Percentiles rank a stretch among this genome's conserved stretches.
phyloP scores from a whole-genome alignment of 108 stramenopile species.

The Asterionellopsis glacialis region DNA sequence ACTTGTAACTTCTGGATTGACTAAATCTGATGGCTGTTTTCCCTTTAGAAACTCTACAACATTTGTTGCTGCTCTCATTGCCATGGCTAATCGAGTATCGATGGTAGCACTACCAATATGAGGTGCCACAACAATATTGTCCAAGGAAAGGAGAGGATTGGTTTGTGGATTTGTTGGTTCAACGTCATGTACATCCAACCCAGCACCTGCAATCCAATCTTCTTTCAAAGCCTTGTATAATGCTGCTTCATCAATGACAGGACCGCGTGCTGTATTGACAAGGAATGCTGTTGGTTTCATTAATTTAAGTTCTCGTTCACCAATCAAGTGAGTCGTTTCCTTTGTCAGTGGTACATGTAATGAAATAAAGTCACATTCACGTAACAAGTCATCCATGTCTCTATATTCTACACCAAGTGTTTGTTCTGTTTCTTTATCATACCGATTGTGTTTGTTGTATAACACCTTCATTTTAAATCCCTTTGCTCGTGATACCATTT shows the following conservation, averaged over 20 bases:
- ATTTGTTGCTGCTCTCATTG: constrained; percentile 54
- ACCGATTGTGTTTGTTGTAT: too few relatives aligned
- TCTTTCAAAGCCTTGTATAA: constrained; percentile 39
- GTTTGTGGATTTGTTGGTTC: constrained; percentile 27
- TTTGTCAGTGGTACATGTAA: constrained; percentile 60
- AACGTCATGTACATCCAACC: constrained; percentile 40
- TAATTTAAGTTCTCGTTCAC: constrained; percentile 38
- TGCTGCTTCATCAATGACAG: constrained; percentile 56
- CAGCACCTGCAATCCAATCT: constrained; percentile 50
- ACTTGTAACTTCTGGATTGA: too few relatives aligned
- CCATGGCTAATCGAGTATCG: constrained; percentile 48
- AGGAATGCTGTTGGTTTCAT: constrained; percentile 66
- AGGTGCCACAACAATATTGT: constrained; percentile 54
- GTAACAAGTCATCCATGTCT: constrained; percentile 31
- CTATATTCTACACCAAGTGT: constrained; percentile 20
- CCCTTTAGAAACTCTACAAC: constrained; percentile 28
- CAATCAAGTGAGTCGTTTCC: constrained; percentile 54
- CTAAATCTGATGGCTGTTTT: too few relatives aligned
- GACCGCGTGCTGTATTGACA: constrained; percentile 70
- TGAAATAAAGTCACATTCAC: constrained; percentile 45
- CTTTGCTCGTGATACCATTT: too few relatives aligned
- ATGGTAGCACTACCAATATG: constrained; percentile 59
- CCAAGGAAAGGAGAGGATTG: constrained; percentile 39
- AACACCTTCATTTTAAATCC: too few relatives aligned
- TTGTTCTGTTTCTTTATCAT: too few relatives aligned